A percentile compares a stretch with the other conserved stretches of the same genome.
Conservation (phyloP, 352 stramenopile genomes). For the Globisporangium spinosum region DNA sequence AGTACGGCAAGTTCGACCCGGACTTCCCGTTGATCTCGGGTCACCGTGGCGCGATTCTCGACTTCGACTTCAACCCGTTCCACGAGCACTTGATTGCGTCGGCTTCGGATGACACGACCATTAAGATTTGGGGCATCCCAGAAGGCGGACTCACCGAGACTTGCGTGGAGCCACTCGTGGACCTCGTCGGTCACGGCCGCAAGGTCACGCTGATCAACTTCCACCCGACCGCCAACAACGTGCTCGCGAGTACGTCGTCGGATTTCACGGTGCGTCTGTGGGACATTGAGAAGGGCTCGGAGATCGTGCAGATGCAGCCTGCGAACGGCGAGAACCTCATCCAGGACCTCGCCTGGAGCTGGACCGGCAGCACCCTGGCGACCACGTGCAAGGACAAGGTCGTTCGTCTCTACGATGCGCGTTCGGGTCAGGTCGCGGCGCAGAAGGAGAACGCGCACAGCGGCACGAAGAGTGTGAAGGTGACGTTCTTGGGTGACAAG, state of each 20-base stretch:
- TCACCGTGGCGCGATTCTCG: slow-evolving; percentile 94
- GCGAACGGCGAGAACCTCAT: slow-evolving; percentile 89
- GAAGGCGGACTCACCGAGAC: slow-evolving; percentile 92
- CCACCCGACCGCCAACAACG: slow-evolving; percentile 97
- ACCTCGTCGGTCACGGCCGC: slow-evolving; percentile 92
- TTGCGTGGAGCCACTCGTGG: slow-evolving; percentile 94
- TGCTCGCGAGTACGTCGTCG: slow-evolving; percentile 92
- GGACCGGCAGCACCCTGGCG: slow-evolving; percentile 92
- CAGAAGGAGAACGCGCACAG: slow-evolving; percentile 93
- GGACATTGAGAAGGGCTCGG: slow-evolving; percentile 96
- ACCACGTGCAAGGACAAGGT: slow-evolving; percentile 99
- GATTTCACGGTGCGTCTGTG: slow-evolving; percentile 98
- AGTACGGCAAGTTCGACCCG: slow-evolving; percentile 92
- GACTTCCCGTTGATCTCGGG: slow-evolving; percentile 94
- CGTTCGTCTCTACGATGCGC: slow-evolving; percentile 95
- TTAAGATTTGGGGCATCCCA: slow-evolving; percentile 97
- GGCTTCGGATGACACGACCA: slow-evolving; percentile 95
- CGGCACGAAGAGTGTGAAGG: slow-evolving; percentile 97
- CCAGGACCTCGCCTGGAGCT: slow-evolving; percentile 98
- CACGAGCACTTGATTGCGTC: slow-evolving; percentile 95
- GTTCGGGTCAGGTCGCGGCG: slow-evolving; percentile 69
- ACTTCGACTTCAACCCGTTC: slow-evolving; percentile 99
- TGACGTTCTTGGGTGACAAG: slow-evolving; percentile 94
- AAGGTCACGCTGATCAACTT: slow-evolving; percentile 98
- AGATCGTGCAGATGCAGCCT: slow-evolving; percentile 86